Percentiles rank a stretch among this genome's conserved stretches.
Conservation (phyloP, 306 rosid genomes). For the Pyrus pyrifolia region DNA sequence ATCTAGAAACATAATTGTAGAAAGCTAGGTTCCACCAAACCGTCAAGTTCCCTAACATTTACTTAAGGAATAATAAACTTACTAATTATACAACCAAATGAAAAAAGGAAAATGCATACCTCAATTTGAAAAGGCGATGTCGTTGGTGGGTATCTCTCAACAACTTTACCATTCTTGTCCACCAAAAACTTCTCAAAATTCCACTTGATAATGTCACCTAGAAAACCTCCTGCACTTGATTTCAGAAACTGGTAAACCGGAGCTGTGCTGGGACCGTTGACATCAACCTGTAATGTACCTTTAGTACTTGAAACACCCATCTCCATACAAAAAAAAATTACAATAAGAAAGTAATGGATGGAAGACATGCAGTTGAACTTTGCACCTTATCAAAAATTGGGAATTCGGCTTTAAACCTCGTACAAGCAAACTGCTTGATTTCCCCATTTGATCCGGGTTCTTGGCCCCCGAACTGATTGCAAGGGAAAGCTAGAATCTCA, state of each 20-base stretch:
- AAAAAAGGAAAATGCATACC: slow-evolving; percentile 40
- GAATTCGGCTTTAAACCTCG: slow-evolving; percentile 89
- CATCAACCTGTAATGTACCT: slow-evolving; percentile 71
- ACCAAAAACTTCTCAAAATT: slow-evolving; percentile 95
- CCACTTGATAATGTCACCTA: slow-evolving; percentile 89
- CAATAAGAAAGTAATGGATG: neutral
- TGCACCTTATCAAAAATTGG: slow-evolving; percentile 91
- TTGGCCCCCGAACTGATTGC: slow-evolving; percentile 97
- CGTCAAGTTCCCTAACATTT: neutral
- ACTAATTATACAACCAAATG: neutral
- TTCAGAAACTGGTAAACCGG: slow-evolving; percentile 92
- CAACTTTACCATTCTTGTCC: slow-evolving; percentile 90
- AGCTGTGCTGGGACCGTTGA: slow-evolving; percentile 89
- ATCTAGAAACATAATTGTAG: neutral
- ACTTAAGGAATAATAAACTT: neutral
- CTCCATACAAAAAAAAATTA: neutral
- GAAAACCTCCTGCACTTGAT: slow-evolving; percentile 81
- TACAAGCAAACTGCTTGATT: slow-evolving; percentile 93
- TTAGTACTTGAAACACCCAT: slow-evolving; percentile 11
- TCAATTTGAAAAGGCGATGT: slow-evolving; percentile 96
- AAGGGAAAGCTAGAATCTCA: slow-evolving; percentile 93
- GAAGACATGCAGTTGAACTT: slow-evolving; percentile 3
- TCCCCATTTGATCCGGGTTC: slow-evolving; percentile 94
- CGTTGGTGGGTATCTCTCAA: slow-evolving; percentile 87
- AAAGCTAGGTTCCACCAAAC: neutral